These are phyloP conservation scores for Phyllosticta citribraziliensis DNA, from an alignment of 2,329 filamentous ascomycete species.

Conservation along the genomic window DNA sequence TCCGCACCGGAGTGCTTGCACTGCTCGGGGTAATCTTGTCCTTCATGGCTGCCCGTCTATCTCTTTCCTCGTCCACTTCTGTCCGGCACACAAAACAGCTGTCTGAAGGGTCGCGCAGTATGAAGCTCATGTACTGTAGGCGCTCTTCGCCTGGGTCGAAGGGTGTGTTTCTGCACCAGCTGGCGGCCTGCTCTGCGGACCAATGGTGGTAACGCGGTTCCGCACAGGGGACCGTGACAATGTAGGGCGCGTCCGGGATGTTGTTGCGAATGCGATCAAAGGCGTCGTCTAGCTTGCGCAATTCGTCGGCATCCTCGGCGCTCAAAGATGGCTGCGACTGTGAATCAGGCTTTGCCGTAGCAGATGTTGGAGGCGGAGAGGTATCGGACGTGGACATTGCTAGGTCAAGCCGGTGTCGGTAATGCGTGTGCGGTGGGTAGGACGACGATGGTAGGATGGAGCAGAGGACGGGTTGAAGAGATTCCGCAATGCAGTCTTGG, in stretches of 20 bases:
- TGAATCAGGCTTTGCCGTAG: constrained; percentile 11
- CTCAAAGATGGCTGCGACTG: constrained; percentile 13
- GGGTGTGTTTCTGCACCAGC: constrained; percentile 39
- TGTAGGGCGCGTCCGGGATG: constrained; percentile 36
- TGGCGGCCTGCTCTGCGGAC: constrained; percentile 29
- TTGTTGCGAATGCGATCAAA: constrained; percentile 34
- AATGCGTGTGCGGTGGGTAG: constrained; percentile 5
- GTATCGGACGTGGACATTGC: constrained; percentile 25
- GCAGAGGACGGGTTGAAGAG: constrained; percentile 4
- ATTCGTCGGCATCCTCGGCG: constrained; percentile 25
- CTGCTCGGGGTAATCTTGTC: constrained; percentile 14
- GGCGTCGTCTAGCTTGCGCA: constrained; percentile 30
- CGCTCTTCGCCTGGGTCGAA: constrained; percentile 47
- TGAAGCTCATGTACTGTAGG: constrained; percentile 53
- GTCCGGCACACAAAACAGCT: constrained; percentile 38
- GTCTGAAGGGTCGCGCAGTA: constrained; percentile 47
- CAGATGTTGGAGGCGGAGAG: constrained; percentile 21
- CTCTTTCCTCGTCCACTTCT: constrained; percentile 45
- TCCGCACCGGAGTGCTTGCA: constrained; percentile 29
- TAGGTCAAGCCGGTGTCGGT: constrained; percentile 2
- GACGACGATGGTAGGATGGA: constrained; percentile 7
- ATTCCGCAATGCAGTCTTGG: not conserved
- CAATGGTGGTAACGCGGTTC: constrained; percentile 32
- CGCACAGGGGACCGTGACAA: constrained; percentile 38
- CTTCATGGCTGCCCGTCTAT: constrained; percentile 31